Base-by-base conservation (phyloP, 2,329 filamentous ascomycete genomes). In the Apiospora arundinis region DNA sequence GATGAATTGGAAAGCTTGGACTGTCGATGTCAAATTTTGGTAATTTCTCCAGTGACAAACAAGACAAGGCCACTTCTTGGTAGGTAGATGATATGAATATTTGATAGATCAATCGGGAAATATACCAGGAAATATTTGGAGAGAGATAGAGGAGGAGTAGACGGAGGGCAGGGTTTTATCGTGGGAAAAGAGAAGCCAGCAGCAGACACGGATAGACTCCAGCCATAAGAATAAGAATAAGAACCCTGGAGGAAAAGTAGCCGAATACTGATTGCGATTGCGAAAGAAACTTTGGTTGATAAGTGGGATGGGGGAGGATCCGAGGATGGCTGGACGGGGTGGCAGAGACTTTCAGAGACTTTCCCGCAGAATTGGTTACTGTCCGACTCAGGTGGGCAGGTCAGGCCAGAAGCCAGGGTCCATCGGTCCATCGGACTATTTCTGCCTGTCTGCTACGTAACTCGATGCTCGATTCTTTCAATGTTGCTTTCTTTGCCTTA, bases 1-100 rank as follows among this genome's bases (percentile, higher is more conserved):
- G 56, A 63, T 63, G 32, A 63, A 63, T 40, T 21, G 32, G 56
- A 63, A 63, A 28, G 56, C 32, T 40, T 63, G 56, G 56, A 40
- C 56, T 32, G 32, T n/a, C 14, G 28, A 63, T 8, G 32, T 63
- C 56, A 40, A 60, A 37, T 21, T 16, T 16, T 45, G 42, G 42
- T 16, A 18, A 45, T 37, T 11, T 37, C 25, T 21, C 25, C 49
- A 32, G 25, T 32, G 52, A 37, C 28, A 37, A 21, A 25, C 52
- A 21, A 11, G 21, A 11, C 16, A 40, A 40, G n/a, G n/a, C n/a
- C n/a, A n/a, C n/a, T n/a, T n/a, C n/a, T n/a, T n/a, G n/a, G 42
- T 45, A 18, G 37, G 5, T 9, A 11, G 28, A 60, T 60, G 44
- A 46, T 46, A 46, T 18, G 28, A 18, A 12, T 8, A 25, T 52